Conservation (phyloP, 2,329 filamentous ascomycete species). For the Plectosphaerella plurivora region DNA sequence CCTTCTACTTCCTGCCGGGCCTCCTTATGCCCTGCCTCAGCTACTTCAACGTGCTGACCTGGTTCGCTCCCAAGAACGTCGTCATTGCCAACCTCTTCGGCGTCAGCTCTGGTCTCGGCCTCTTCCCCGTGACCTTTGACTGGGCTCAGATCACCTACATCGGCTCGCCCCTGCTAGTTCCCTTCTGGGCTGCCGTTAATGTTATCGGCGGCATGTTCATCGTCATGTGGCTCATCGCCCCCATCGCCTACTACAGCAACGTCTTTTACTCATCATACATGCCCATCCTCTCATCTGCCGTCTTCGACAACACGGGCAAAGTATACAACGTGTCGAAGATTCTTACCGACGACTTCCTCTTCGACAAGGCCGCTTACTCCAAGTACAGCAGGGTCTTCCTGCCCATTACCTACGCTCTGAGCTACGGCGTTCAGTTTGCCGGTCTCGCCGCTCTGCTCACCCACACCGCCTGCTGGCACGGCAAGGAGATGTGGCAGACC, state of each 20-base stretch:
- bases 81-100: slow-evolving; percentile 83
- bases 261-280: slow-evolving; percentile 78
- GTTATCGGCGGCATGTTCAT: slow-evolving; percentile 75
- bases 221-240: slow-evolving; percentile 82
- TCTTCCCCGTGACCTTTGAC: slow-evolving; percentile 85
- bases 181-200: slow-evolving; percentile 83
- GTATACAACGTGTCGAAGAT: slow-evolving; percentile 80
- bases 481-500: slow-evolving; percentile 74
- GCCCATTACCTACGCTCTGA: slow-evolving; percentile 82
- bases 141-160: slow-evolving; percentile 90
- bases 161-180: slow-evolving; percentile 76
- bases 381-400: slow-evolving; percentile 82
- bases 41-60: slow-evolving; percentile 86
- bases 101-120: slow-evolving; percentile 74
- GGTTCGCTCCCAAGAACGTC: slow-evolving; percentile 84
- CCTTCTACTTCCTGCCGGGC: slow-evolving; percentile 82
- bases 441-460: slow-evolving; percentile 74
- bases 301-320: slow-evolving; percentile 80
- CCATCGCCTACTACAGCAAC: slow-evolving; percentile 77
- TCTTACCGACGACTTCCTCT: slow-evolving; percentile 71
- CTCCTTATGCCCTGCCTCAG: slow-evolving; percentile 78
- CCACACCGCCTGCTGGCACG: slow-evolving; percentile 81
- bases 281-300: slow-evolving; percentile 78
- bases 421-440: slow-evolving; percentile 83
- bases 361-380: slow-evolving; percentile 71